Base-by-base conservation (phyloP, 208 protist species). In the Leishmania amazonensis region DNA sequence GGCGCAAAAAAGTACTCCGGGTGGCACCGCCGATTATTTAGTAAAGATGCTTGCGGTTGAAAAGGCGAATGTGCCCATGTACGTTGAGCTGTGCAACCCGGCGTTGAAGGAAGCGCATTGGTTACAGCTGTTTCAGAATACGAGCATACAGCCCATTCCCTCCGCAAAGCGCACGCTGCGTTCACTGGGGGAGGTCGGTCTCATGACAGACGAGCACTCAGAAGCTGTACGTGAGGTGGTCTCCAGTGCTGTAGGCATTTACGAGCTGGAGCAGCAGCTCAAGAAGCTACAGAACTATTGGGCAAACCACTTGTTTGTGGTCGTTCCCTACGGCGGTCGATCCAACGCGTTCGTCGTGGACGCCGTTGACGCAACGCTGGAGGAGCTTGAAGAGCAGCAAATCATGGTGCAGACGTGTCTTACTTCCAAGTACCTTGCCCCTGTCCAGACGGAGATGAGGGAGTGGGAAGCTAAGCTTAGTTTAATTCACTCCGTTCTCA, bases 321-420 rank as follows among this genome's bases (percentile, higher is more conserved):
- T 92, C 17, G 94, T 90, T 57, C 86, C 87, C 17, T 96, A 97
- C 77, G 90, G 85, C 4, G 92, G 95, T 13, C 83, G 93, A 40
- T 89, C 90, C 24, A 92, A 96, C 78, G 88, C 94, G 6, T 97
- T 91, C 79, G 95, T 99, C 65, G 83, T 99, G 15, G 93, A 94
- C 80, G 93, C 87, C 21, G 79, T 94, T 21, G 95, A 96, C 71
- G 93, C 97, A 67, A 88, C 98, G 15, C 81, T 98, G 24, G 91
- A 98, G 80, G 87, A 92, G 80, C 84, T 97, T 68, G 95, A 98
- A 77, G 96, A 98, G 80, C 86, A 98, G 80, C 96, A 98, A 85
- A 85, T 98, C 75, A 81, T 90, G 35, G 80, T 98, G 45, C 94
- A 97, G 85, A 98, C 96, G 11, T 94, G 90, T 76, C 83, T 97